Evolutionary conservation across 2,329 filamentous ascomycete species (phyloP).

Genomic region (Alternaria sp.): DNA sequence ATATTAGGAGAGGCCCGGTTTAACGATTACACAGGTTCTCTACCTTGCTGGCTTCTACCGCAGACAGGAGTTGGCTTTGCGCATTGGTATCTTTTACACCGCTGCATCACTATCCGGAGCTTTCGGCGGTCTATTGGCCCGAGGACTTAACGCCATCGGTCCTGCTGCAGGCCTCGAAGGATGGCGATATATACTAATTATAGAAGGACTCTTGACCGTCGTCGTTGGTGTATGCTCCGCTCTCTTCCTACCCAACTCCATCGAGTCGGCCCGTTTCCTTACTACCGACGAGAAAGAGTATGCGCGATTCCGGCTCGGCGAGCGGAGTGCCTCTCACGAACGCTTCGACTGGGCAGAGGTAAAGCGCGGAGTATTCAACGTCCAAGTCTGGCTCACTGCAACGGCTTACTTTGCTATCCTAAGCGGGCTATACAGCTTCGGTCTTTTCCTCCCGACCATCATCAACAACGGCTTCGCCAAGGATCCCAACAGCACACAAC

Average conservation of each 20-base stretch:
- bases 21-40: slow-evolving; percentile 42
- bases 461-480: slow-evolving; percentile 65
- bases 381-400: slow-evolving; percentile 70
- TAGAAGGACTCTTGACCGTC: slow-evolving; percentile 66
- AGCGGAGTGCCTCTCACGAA: slow-evolving; percentile 53
- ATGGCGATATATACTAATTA: slow-evolving; percentile 71
- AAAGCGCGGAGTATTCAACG: slow-evolving; percentile 65
- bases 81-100: slow-evolving; percentile 74
- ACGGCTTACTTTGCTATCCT: slow-evolving; percentile 67
- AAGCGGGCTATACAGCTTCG: slow-evolving; percentile 69
- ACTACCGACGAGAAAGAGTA: slow-evolving; percentile 61
- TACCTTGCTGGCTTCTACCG: slow-evolving; percentile 71
- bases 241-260: slow-evolving; percentile 64
- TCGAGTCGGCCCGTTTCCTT: slow-evolving; percentile 64
- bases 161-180: slow-evolving; percentile 62
- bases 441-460: slow-evolving; percentile 72
- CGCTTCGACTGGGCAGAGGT: slow-evolving; percentile 70
- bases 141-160: slow-evolving; percentile 68
- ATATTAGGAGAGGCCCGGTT: no score
- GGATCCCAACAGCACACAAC: slow-evolving; percentile 65
- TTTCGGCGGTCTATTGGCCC: slow-evolving; percentile 69
- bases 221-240: slow-evolving; percentile 62
- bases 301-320: slow-evolving; percentile 58
- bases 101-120: slow-evolving; percentile 71
- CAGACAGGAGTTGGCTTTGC: slow-evolving; percentile 66